Evolutionary conservation across 2,329 filamentous ascomycete genomes (phyloP).

Genomic region (Aureobasidium melanogenum): DNA sequence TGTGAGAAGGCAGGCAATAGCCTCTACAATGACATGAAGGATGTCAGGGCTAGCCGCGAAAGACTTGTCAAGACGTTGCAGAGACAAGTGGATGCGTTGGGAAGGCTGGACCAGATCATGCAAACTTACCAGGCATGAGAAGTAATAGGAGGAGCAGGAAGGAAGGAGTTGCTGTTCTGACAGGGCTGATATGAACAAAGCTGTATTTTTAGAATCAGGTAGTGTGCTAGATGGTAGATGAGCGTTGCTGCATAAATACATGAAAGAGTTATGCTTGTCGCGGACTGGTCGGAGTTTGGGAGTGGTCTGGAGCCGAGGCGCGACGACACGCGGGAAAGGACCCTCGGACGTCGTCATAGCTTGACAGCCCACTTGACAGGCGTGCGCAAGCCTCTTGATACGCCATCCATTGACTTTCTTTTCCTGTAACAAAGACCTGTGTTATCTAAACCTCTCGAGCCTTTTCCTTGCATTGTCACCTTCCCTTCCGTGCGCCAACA

Average conservation of each 20-base stretch:
- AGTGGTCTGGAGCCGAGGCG: background rate
- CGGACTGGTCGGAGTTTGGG: background rate
- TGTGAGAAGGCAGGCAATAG: background rate
- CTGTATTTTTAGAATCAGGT: background rate
- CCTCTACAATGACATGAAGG: background rate
- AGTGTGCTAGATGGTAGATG: background rate
- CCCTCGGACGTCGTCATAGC: conserved; percentile 4
- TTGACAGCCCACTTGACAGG: background rate
- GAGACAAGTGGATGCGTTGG: background rate
- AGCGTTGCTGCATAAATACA: background rate
- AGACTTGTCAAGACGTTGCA: background rate
- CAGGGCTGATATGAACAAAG: background rate
- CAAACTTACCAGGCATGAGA: background rate
- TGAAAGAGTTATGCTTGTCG: background rate
- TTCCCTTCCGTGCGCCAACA: background rate
- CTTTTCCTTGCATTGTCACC: background rate
- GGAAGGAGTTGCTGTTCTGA: background rate
- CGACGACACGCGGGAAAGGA: background rate
- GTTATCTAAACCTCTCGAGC: background rate
- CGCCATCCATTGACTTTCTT: background rate
- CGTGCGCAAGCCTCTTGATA: background rate
- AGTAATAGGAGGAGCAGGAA: background rate
- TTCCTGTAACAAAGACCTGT: background rate
- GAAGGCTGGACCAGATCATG: background rate
- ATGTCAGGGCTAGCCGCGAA: background rate